A percentile compares a stretch with the other conserved stretches of the same genome.
phyloP scores from a whole-genome alignment of 805 yeast genomes.

The Candida arabinofermentans region DNA sequence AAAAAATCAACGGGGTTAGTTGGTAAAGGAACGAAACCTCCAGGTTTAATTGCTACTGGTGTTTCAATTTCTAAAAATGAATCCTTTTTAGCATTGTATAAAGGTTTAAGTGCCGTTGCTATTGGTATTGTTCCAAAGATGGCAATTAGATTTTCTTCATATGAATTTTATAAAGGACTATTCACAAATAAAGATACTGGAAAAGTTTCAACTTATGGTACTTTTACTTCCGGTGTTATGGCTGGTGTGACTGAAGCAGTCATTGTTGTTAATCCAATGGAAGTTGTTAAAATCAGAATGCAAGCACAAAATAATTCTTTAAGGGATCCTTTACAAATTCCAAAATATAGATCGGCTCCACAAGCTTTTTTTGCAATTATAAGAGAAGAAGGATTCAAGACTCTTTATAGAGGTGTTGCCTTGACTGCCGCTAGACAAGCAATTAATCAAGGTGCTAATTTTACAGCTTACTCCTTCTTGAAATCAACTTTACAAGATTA shows the following conservation, averaged over 20 bases:
- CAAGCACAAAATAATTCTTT: slow-evolving; percentile 95
- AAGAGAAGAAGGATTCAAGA: slow-evolving; percentile 85
- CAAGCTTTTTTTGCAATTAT: slow-evolving; percentile 83
- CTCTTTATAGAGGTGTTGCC: slow-evolving; percentile 90
- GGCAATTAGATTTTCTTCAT: slow-evolving; percentile 95
- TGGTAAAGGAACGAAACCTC: slow-evolving; percentile 49
- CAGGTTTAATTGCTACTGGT: slow-evolving; percentile 86
- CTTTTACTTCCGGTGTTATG: slow-evolving; percentile 91
- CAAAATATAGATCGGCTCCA: slow-evolving; percentile 88
- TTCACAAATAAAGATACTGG: slow-evolving; percentile 60
- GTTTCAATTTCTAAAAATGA: slow-evolving; percentile 71
- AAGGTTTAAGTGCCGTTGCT: slow-evolving; percentile 95
- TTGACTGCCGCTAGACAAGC: slow-evolving; percentile 98
- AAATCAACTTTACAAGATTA: slow-evolving; percentile 64
- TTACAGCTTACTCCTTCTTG: slow-evolving; percentile 87
- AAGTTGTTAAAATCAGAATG: slow-evolving; percentile 91
- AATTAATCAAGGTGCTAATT: slow-evolving; percentile 96
- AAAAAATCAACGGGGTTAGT: slow-evolving; percentile 52
- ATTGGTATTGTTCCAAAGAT: slow-evolving; percentile 97
- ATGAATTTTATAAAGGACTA: slow-evolving; percentile 77
- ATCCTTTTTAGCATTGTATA: slow-evolving; percentile 81
- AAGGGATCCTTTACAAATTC: slow-evolving; percentile 70
- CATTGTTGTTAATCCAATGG: slow-evolving; percentile 93
- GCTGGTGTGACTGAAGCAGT: slow-evolving; percentile 98
- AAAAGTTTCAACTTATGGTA: slow-evolving; percentile 63